Percentiles rank a stretch among this genome's conserved stretches.
These are phyloP conservation scores for Penicillium freii DNA, from an alignment of 2,329 filamentous ascomycete genomes.

Conservation along the genomic window DNA sequence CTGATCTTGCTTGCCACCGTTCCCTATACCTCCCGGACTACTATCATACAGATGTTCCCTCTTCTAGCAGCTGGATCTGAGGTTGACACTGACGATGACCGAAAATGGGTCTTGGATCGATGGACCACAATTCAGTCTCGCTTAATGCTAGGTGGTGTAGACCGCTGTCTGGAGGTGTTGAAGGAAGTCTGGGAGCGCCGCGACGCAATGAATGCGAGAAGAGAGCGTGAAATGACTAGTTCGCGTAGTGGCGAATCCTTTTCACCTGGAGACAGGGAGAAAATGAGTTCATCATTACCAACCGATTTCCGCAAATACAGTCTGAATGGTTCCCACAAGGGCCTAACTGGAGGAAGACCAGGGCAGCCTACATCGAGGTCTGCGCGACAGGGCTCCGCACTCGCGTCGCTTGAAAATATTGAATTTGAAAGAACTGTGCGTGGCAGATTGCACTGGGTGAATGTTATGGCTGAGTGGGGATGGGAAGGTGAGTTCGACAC, in stretches of 20 bases:
- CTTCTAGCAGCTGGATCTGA: slow-evolving; percentile 67
- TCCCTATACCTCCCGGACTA: slow-evolving; percentile 59
- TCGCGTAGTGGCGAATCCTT: neutral
- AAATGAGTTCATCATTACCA: neutral
- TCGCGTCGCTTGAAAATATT: slow-evolving; percentile 44
- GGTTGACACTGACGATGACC: slow-evolving; percentile 57
- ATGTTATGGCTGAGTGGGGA: slow-evolving; percentile 69
- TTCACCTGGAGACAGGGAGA: neutral
- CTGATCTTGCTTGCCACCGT: slow-evolving; percentile 63
- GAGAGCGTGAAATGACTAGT: neutral
- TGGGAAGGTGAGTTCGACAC: slow-evolving; percentile 61
- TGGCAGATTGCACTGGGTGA: slow-evolving; percentile 66
- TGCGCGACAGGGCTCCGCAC: slow-evolving; percentile 29
- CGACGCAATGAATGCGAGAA: slow-evolving; percentile 52
- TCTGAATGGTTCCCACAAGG: slow-evolving; percentile 30
- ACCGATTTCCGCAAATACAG: slow-evolving; percentile 4
- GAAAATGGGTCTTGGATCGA: slow-evolving; percentile 62
- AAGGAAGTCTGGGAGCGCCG: slow-evolving; percentile 66
- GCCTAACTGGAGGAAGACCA: slow-evolving; percentile 12
- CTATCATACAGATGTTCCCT: slow-evolving; percentile 69
- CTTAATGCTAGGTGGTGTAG: slow-evolving; percentile 66
- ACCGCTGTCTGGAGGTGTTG: slow-evolving; percentile 63
- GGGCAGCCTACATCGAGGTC: slow-evolving; percentile 10
- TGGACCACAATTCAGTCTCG: slow-evolving; percentile 61
- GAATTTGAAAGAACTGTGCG: slow-evolving; percentile 64